Conservation (phyloP, 2,329 filamentous ascomycete genomes). For the Claviceps monticola region DNA sequence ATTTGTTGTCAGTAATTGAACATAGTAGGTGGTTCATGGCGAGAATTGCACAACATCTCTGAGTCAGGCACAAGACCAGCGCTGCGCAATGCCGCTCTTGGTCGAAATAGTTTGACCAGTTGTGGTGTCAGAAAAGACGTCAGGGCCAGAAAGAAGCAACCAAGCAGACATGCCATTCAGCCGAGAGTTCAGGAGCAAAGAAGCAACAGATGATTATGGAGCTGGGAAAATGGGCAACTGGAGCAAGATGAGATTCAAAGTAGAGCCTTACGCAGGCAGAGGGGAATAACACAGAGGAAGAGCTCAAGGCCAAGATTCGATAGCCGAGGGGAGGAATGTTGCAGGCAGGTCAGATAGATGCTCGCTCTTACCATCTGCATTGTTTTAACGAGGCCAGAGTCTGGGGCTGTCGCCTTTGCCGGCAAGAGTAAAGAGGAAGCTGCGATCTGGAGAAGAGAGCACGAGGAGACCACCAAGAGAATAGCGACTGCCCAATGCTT, state of each 20-base stretch:
- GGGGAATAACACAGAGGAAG: conserved; percentile 2
- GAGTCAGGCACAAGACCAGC: conserved; percentile 1
- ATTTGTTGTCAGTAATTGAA: conserved; percentile 5
- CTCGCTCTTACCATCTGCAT: conserved; percentile 5
- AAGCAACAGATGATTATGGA: conserved; percentile 10
- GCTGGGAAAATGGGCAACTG: conserved; percentile 14
- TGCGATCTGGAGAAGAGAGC: not conserved
- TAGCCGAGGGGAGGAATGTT: conserved; percentile 1
- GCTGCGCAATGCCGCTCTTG: not conserved
- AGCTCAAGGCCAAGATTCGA: not conserved
- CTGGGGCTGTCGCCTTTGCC: not conserved
- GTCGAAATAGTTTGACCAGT: not conserved
- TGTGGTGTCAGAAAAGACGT: not conserved
- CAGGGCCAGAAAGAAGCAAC: conserved; percentile 16
- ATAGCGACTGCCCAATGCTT: not conserved
- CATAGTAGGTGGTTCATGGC: conserved; percentile 7
- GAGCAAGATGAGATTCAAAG: conserved; percentile 7
- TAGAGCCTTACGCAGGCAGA: conserved; percentile 2
- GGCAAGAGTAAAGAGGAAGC: not conserved
- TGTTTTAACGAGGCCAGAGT: not conserved
- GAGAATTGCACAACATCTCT: conserved; percentile 5
- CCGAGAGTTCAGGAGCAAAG: conserved; percentile 10
- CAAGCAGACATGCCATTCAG: conserved; percentile 6
- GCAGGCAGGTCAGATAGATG: conserved; percentile 3
- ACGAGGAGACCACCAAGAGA: not conserved